These are phyloP conservation scores for Ochetophila trinervis DNA, from an alignment of 306 rosid species.

Conservation along the genomic window DNA sequence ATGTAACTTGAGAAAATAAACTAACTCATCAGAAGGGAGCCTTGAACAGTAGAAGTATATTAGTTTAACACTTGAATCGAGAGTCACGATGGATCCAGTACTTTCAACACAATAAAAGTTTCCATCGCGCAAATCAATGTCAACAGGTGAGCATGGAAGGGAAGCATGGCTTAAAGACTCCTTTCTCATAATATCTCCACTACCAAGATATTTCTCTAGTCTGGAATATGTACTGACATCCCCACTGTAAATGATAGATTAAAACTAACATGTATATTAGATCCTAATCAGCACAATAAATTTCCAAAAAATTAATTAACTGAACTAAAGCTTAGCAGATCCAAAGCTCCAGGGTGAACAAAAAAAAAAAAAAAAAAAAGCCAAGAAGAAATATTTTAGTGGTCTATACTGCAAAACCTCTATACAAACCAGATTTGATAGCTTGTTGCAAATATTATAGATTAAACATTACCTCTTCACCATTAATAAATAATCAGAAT, in stretches of 20 bases:
- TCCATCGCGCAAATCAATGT: slow-evolving; percentile 33
- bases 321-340: neutral
- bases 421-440: neutral
- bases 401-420: neutral
- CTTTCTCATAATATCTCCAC: slow-evolving; percentile 67
- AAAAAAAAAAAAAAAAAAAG: neutral
- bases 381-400: neutral
- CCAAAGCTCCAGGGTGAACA: neutral
- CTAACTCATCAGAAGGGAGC: slow-evolving; percentile 84
- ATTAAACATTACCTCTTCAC: slow-evolving; percentile 48
- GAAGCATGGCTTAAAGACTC: slow-evolving; percentile 62
- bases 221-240: slow-evolving; percentile 55
- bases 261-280: too few relatives aligned
- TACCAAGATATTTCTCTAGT: slow-evolving; percentile 52
- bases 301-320: neutral
- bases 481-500: slow-evolving; percentile 78
- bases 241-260: slow-evolving; percentile 46
- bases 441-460: neutral
- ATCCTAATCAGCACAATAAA: too few relatives aligned
- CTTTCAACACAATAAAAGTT: slow-evolving; percentile 61
- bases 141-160: slow-evolving; percentile 46
- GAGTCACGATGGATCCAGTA: slow-evolving; percentile 64
- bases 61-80: slow-evolving; percentile 61
- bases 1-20: slow-evolving; percentile 20
- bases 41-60: slow-evolving; percentile 76